A percentile compares a stretch with the other conserved stretches of the same genome.
phyloP scores from a whole-genome alignment of 2,329 filamentous ascomycete species.

The Cylindrodendrum hubeiense region DNA sequence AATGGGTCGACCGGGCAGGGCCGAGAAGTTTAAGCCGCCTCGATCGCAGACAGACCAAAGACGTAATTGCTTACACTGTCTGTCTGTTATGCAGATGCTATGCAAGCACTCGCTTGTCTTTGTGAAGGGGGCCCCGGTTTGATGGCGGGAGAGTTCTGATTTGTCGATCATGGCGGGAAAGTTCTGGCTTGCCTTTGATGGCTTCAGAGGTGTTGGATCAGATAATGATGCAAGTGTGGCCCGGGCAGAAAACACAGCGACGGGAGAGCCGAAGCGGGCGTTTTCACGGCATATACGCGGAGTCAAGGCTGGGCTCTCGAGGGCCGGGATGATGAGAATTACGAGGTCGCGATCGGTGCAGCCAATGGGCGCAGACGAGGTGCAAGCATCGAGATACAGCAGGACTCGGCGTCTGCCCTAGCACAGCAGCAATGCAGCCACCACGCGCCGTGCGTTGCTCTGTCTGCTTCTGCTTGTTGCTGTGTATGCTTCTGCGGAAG shows the following conservation, averaged over 20 bases:
- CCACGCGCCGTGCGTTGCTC: conserved; percentile 18
- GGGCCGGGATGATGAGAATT: conserved; percentile 25
- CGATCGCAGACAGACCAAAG: background rate
- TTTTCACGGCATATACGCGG: conserved; percentile 32
- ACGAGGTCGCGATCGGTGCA: conserved; percentile 30
- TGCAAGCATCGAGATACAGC: conserved; percentile 26
- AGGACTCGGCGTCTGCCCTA: conserved; percentile 22
- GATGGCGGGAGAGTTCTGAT: conserved; percentile 16
- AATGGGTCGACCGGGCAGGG: conserved; percentile 28
- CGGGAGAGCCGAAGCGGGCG: conserved; percentile 24
- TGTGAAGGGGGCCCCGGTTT: background rate
- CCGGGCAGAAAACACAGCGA: background rate
- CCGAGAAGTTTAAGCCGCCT: conserved; percentile 22
- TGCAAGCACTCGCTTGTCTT: conserved; percentile 18
- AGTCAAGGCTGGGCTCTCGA: background rate
- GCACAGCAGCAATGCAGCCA: conserved; percentile 38
- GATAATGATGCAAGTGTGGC: background rate
- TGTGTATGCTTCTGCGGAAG: conserved; percentile 35
- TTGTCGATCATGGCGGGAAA: conserved; percentile 11
- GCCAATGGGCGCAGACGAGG: conserved; percentile 34
- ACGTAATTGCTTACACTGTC: conserved; percentile 27
- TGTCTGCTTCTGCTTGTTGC: too few relatives aligned
- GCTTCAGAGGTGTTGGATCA: background rate
- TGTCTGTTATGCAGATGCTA: conserved; percentile 26
- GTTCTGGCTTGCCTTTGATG: conserved; percentile 17